Evolutionary conservation across 139 green algal genomes (phyloP), one percentile per base, ranked within the genome.

Genomic region (Deuterostichococcus epilithicus): DNA sequence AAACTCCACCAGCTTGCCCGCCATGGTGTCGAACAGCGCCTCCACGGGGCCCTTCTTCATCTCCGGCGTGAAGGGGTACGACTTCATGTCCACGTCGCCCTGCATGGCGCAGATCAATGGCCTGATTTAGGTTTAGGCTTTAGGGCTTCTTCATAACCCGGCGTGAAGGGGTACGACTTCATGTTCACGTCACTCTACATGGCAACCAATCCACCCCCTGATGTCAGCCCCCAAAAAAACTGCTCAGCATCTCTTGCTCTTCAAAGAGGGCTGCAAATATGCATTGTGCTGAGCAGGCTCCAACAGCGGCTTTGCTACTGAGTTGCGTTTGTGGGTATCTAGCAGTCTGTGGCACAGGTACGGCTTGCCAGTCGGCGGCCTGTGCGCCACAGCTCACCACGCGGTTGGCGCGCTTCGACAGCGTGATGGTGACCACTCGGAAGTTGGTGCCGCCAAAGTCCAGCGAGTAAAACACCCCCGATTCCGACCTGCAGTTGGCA

Each of bases 361-460:
- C n/a, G n/a, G n/a, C n/a, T n/a, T n/a, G n/a, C n/a, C n/a, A n/a
- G n/a, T n/a, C n/a, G n/a, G n/a, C n/a, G n/a, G n/a, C n/a, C n/a
- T n/a, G n/a, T n/a, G n/a, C n/a, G n/a, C n/a, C n/a, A n/a, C n/a
- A n/a, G n/a, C 42, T 52, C 8, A 52, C 42, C 52, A 63, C 52
- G 52, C 52, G 52, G 52, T 63, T 63, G 52, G 52, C 52, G 52
- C 52, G 52, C 52, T 63, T 63, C 3, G 52, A 63, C 52, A 63
- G 73, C 15, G 70, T 72, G 0, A 90, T 80, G 65, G 90, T 82
- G 34, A 94, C 78, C n/a, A 95, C 85, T 10, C 92, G 78, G 65
- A 97, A 93, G 82, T 97, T 98, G 47, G 93, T 98, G 72, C 94
- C 94, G 1, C 94, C 94, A 44, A 98, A 78, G 78, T 97, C 93